Evolutionary conservation across 75 land plant species (phyloP).

Genomic region (Isoetes taiwanensis): DNA sequence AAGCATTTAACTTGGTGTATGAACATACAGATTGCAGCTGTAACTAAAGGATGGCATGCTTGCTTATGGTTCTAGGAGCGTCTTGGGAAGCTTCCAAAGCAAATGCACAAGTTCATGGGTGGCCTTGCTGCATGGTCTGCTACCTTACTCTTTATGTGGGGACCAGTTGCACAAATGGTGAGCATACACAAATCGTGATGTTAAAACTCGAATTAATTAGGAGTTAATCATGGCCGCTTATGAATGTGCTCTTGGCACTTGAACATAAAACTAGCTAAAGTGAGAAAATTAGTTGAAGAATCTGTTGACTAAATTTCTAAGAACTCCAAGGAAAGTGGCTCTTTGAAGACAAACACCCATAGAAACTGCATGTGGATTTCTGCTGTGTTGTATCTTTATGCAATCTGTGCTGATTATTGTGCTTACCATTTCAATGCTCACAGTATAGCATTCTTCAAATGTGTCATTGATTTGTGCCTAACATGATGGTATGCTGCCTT

Average conservation of each 20-base stretch:
- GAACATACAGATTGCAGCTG: not conserved
- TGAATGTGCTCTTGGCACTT: not conserved
- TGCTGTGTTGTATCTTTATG: not conserved
- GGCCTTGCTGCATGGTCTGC: constrained; percentile 90
- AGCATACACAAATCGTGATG: not conserved
- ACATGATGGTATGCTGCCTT: not conserved
- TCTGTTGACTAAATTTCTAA: not conserved
- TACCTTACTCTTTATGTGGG: constrained; percentile 94
- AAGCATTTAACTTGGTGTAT: not conserved
- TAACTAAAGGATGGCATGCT: not conserved
- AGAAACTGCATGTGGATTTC: not conserved
- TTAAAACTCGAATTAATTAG: not conserved
- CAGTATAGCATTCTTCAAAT: no score
- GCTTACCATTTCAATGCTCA: no score
- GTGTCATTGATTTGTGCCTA: no score
- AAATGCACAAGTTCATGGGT: constrained; percentile 29
- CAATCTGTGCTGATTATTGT: not conserved
- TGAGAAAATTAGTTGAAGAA: no score
- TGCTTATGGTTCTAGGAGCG: constrained; percentile 38
- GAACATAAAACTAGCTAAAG: not conserved
- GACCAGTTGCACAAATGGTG: constrained; percentile 83
- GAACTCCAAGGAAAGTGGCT: not conserved
- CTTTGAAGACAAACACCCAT: not conserved
- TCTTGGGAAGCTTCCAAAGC: constrained; percentile 42
- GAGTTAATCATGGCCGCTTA: not conserved